Evolutionary conservation across 2,329 filamentous ascomycete species (phyloP), one percentile per base, ranked within the genome.

Genomic region (Mariannaea elegans): DNA sequence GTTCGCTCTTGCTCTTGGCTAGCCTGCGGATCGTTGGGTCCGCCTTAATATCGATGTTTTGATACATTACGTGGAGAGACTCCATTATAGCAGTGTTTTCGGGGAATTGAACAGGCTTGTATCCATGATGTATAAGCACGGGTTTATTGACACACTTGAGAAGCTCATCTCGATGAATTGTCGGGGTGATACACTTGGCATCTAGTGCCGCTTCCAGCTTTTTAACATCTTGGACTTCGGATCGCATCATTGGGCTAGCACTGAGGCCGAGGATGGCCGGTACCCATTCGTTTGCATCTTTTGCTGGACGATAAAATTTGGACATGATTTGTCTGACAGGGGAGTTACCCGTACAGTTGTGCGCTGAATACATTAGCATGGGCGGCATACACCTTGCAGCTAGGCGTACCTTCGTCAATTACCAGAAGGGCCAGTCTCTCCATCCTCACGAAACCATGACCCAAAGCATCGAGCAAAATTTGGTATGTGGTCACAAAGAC

Each of bases 401-500:
- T 27, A 12, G 9, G 21, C 76, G 53, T 71, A 90, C 91, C 91
- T 86, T 97, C 93, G 70, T 97, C 93, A 67, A 97, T 91, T 0
- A 97, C 83, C 14, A 96, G 76, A 4, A 97, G 78, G 5, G 88
- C 82, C 19, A 97, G 75, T 2, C 79, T 80, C 0, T 79, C 71
- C 68, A 96, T 83, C 2, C 73, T 80, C 2, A 97, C 84, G 71
- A 96, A 96, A 0, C 83, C 90, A 76, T 95, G 91, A 1, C 77
- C 79, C 38, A 96, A 80, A 3, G 91, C 92, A 74, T 96, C 91
- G 3, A 86, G 78, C 12, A 97, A 80, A 2, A 96, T 83, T 60
- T 91, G 88, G 60, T 90, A 88, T 0, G 93, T 95, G 0, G 91
- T 93, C 2, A 97, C 82, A 5, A 96, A 85, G n/a, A 96, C 81